phyloP scores from a whole-genome alignment of 768 basidiomycete genomes.

The Tylopilus vinaceipallidus region DNA sequence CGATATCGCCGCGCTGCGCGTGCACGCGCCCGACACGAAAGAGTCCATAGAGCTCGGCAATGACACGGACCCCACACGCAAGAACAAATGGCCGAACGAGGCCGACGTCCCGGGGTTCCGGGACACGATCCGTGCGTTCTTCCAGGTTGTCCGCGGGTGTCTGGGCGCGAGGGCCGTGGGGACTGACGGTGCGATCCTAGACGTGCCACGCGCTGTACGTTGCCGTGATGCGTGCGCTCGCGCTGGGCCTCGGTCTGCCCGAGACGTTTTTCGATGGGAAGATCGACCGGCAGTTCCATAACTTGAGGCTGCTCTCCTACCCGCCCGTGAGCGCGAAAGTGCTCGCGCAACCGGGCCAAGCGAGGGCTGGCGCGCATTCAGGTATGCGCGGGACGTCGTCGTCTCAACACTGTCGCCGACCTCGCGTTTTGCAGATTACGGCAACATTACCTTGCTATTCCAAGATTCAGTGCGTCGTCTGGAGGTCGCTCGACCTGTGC shows the following conservation, averaged over 20 bases:
- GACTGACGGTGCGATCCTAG: too few relatives aligned
- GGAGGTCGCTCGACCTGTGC: not conserved
- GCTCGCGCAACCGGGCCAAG: constrained; percentile 62
- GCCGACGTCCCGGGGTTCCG: constrained; percentile 64
- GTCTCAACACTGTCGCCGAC: too few relatives aligned
- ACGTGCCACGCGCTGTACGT: constrained; percentile 75
- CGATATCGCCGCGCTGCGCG: constrained; percentile 74
- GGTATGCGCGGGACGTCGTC: constrained; percentile 43
- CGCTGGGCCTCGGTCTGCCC: constrained; percentile 70
- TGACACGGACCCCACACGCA: constrained; percentile 74
- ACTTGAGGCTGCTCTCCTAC: constrained; percentile 77
- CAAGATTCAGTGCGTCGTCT: constrained; percentile 59
- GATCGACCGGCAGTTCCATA: constrained; percentile 76
- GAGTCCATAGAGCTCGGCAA: constrained; percentile 88
- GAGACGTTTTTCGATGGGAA: constrained; percentile 75
- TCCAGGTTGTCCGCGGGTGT: constrained; percentile 43
- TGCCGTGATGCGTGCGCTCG: constrained; percentile 78
- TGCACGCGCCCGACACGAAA: constrained; percentile 74
- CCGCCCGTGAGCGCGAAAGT: constrained; percentile 63
- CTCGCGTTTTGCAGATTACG: constrained; percentile 54
- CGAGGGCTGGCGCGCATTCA: constrained; percentile 81
- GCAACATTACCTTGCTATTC: constrained; percentile 76
- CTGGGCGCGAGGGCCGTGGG: too few relatives aligned
- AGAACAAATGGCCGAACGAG: constrained; percentile 78
- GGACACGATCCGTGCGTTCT: constrained; percentile 71